Evolutionary conservation across 176 grass and related monocot species (phyloP), one percentile per base, ranked within the genome.

Genomic region (Cenchrus purpureus): DNA sequence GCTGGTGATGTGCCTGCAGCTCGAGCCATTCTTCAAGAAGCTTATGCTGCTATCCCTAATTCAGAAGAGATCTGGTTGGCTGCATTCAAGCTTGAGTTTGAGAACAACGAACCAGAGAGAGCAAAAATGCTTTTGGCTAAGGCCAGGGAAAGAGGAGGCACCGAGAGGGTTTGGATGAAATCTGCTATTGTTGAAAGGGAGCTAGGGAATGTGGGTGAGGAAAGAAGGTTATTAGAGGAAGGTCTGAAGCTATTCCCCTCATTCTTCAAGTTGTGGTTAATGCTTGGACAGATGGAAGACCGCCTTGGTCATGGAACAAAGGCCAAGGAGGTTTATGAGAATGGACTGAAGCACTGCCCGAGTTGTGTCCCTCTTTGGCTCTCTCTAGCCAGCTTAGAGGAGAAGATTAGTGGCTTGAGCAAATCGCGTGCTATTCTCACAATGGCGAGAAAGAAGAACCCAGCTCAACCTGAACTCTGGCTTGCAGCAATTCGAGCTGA

Each of bases 91-190:
- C 91, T 97, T 48, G 95, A 97, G 75, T 97, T 97, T 89, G 95
- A 97, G 89, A 97, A 94, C 71, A 87, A 97, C 54, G 95, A 97
- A 69, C 95, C 92, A 16, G 92, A 94, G 82, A 97, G 95, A 92
- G 95, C 95, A 83, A 97, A 92, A 76, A 91, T 97, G 82, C 83
- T 97, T 87, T 86, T 97, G 86, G 85, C 95, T 57, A 97, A 92
- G 85, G 92, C 92, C 15, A 88, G 95, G 65, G 95, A 97, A 83
- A 97, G 90, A 83, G 95, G 95, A 84, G 95, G 95, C 71, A 97
- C 95, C 19, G 95, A 94, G 74, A 92, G 95, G 88, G 95, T 97
- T 34, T 97, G 92, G 95, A 97, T 97, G 92, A 97, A 97, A 86
- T 97, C 95, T 48, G 84, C 87, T 57, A 95, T 97, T 68, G 88